Conservation (phyloP, 257 asterid genomes). For the Thymus quinquecostatus region DNA sequence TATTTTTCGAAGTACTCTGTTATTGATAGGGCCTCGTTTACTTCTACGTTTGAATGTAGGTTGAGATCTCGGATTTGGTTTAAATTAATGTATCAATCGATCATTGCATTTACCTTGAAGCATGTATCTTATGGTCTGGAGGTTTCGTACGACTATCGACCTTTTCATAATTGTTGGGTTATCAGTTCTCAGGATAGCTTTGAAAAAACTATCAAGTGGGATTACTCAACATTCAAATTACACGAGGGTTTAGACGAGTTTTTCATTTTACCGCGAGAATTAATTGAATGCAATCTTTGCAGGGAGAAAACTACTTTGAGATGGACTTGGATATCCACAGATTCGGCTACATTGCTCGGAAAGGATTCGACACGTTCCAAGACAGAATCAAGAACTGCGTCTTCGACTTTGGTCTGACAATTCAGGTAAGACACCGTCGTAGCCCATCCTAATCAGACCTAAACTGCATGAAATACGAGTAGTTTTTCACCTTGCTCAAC, state of each 20-base stretch:
- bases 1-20: neutral
- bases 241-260: neutral
- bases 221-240: too few species aligned
- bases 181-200: neutral
- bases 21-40: neutral
- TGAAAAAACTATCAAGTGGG: too few species aligned
- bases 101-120: too few species aligned
- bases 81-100: too few species aligned
- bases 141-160: too few species aligned
- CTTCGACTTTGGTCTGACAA: slow-evolving; percentile 86
- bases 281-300: slow-evolving; percentile 31
- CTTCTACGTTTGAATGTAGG: too few species aligned
- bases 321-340: slow-evolving; percentile 91
- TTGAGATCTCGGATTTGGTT: too few species aligned
- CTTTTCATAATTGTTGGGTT: neutral
- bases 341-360: slow-evolving; percentile 85
- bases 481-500: slow-evolving; percentile 11
- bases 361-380: slow-evolving; percentile 85
- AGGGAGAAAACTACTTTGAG: slow-evolving; percentile 92
- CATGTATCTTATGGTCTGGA: too few species aligned
- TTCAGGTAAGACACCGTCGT: slow-evolving; percentile 58
- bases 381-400: slow-evolving; percentile 81
- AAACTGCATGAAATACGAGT: neutral
- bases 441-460: neutral
- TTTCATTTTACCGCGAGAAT: neutral